Evolutionary conservation across 345 rosid genomes (phyloP), one percentile per base, ranked within the genome.

Genomic region (Crucihimalaya himalaica): DNA sequence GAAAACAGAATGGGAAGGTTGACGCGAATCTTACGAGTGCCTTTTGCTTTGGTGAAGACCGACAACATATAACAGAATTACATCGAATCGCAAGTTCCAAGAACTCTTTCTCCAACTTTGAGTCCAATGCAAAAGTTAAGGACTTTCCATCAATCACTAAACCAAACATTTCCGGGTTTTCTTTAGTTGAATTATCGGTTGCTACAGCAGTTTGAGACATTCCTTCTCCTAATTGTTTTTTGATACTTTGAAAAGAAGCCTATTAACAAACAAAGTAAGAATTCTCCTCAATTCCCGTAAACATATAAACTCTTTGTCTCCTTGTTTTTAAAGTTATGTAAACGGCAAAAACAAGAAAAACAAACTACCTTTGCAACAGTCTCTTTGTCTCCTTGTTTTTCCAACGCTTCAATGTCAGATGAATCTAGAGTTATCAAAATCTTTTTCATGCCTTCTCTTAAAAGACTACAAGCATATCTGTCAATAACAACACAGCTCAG

Each of bases 1-100:
- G 63, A 32, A 31, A 8, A 43, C 50, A 62, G 3, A 51, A 34
- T 10, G 2, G 7, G 6, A 13, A 28, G 37, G 40, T 15, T 20
- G 51, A 42, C 46, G 15, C n/a, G 46, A 73, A 19, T 83, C 90
- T 87, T 86, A 94, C 98, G 55, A 84, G 90, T 59, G 98, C 98
- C 83, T 94, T 94, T 78, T 94, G 97, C 76, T 89, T 91, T 21
- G 97, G 98, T 0, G 98, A 83, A 74, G 96, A 88, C 34, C 91
- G 93, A 34, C 98, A 94, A 57, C 97, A 94, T 74, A 94, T 77
- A 66, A 94, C 96, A 72, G 98, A 77, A 55, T 68, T 83, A 70
- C 98, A 94, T 2, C 21, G 29, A 20, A 40, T 71, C 6, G 98
- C 92, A 61, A 94, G 93, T 2, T 85, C 83, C 76, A 91, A 80